Evolutionary conservation across 352 stramenopile species (phyloP), one percentile per base, ranked within the genome.

Genomic region (Blastocystis sp.): DNA sequence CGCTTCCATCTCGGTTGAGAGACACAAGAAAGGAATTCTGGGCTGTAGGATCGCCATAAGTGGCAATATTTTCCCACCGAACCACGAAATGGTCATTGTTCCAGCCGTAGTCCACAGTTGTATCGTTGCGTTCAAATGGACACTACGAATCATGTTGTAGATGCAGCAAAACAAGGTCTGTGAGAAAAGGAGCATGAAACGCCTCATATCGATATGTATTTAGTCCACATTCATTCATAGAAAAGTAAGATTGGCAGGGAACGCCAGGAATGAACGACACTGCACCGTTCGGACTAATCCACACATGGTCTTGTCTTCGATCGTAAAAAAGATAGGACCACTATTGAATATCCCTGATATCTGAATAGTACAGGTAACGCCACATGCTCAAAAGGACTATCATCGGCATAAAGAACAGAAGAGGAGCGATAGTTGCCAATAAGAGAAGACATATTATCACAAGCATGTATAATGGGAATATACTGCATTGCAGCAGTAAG

Each of bases 251-350:
- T 13, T 80, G 45, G 55, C 70, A 80, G n/a, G 70, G 70, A 80
- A 62, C 70, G 8, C 70, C 70, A 43, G 43, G 34, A 63, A 26
- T 47, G 29, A 80, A 41, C 3, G 45, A 80, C 1, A 80, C 26
- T 26, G 54, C 54, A 59, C 70, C 70, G 64, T 80, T 80, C 9
- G 70, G 70, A 80, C 70, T 80, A 56, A 80, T 61, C 70, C 70
- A 80, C 9, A 80, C 45, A 34, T 63, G 55, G 11, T 63, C n/a
- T 62, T 80, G 70, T 37, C 39, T 37, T 18, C 47, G 37, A 37
- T 80, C 47, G 39, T 80, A 80, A 47, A 80, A 80, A 62, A 80
- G 45, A 26, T 59, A 80, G n/a, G 70, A 43, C 20, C 47, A 80
- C 70, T 80, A 80, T 23, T 62, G 20, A 80, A n/a, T 34, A 11